Evolutionary conservation across 768 basidiomycete species (phyloP), one percentile per base, ranked within the genome.

Genomic region (Paxillus rubicundulus): DNA sequence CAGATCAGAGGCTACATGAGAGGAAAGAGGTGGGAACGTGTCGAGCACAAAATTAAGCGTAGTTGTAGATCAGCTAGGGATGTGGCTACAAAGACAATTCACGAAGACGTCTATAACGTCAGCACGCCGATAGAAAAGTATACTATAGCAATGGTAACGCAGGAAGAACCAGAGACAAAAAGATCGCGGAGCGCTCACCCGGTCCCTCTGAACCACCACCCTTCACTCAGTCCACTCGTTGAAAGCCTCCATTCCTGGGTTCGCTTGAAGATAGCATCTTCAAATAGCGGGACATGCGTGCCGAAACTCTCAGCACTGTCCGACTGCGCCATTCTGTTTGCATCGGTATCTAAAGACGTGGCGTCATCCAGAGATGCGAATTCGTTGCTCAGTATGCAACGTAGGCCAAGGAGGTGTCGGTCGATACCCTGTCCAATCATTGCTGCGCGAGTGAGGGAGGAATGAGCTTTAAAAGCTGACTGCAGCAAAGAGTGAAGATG

Each of bases 221-320:
- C 94, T 21, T 89, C 87, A 69, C 88, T 92, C 57, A 97, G 68
- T 7, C 88, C 92, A 70, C 91, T 95, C 7, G 94, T 96, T 55
- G 88, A 91, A 37, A 97, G 74, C 59, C 86, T 88, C 95, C 94
- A 97, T 54, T 81, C 79, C 56, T 87, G 79, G 60, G 89, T 92
- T 51, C 78, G 77, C 18, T 74, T 71, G 70, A 90, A 96, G 9
- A 92, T 65, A 36, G 80, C 74, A 69, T 97, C 93, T 5, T 89
- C 82, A 61, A 97, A 89, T 6, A 97, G 66, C 1, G 77, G 63
- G 14, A 49, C 33, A n/a, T 20, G 44, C 10, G 20, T 24, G 21
- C 34, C 40, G 20, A 36, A 43, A 42, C 3, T 36, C 9, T 46
- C 17, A 5, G 4, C 6, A 13, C 49, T n/a, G 18, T 36, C 45